Evolutionary conservation across 176 grass and related monocot species (phyloP).

Genomic region (Olyra latifolia): DNA sequence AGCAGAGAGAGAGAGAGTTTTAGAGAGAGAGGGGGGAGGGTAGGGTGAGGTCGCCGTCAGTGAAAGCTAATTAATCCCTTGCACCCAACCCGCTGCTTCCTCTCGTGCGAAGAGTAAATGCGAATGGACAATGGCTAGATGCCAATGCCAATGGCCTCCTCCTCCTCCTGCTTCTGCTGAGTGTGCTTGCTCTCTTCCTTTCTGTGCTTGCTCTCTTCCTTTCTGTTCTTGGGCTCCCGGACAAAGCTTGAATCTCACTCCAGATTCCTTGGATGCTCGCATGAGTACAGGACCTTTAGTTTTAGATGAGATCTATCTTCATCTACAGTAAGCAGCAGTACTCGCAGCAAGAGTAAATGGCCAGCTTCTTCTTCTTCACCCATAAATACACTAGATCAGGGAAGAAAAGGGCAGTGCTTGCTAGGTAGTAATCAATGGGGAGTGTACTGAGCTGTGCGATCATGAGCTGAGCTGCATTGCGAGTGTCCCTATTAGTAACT

Average conservation of each 20-base stretch:
- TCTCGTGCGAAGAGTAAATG: constrained; percentile 52
- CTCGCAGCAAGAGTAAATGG: background rate
- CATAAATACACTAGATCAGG: background rate
- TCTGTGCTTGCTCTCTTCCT: background rate
- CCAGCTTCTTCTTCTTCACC: background rate
- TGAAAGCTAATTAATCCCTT: constrained; percentile 16
- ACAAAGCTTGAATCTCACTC: background rate
- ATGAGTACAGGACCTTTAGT: background rate
- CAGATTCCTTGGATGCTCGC: background rate
- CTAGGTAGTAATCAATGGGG: background rate
- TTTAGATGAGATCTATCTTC: background rate
- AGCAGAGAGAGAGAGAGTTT: background rate
- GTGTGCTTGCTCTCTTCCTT: background rate
- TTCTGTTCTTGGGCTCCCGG: background rate
- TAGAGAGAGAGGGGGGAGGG: too few species aligned
- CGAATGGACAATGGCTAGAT: constrained; percentile 6
- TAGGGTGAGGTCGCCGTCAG: background rate
- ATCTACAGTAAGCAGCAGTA: background rate
- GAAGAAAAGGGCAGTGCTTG: background rate
- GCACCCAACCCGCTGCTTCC: constrained; percentile 27
- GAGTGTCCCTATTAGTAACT: too few species aligned
- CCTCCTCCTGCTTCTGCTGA: background rate
- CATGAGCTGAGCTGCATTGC: background rate
- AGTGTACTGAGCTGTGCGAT: background rate
- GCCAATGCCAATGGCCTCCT: background rate